Percentiles rank a stretch among this genome's conserved stretches.
Evolutionary conservation across 306 rosid genomes (phyloP).

Genomic region (Begonia loranthoides): DNA sequence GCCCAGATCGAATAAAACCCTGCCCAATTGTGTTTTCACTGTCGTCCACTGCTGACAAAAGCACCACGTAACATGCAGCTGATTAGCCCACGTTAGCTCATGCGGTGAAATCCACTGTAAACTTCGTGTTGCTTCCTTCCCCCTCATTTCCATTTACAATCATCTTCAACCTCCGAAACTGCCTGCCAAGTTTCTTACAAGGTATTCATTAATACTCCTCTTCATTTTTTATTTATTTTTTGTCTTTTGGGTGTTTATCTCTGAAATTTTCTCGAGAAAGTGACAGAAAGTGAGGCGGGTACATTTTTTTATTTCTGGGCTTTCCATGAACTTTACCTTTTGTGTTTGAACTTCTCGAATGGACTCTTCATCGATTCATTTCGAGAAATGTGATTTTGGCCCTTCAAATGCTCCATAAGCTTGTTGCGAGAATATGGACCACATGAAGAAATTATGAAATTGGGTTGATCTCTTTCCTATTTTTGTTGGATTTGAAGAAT

Average conservation of each 20-base stretch:
- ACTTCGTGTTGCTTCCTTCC: too few relatives aligned
- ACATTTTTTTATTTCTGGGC: too few relatives aligned
- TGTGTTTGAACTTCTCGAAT: neutral
- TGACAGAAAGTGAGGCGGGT: neutral
- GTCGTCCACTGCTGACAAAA: too few relatives aligned
- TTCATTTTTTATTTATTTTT: neutral
- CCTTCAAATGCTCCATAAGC: neutral
- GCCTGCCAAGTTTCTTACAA: neutral
- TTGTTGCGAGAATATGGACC: neutral
- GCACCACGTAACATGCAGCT: too few relatives aligned
- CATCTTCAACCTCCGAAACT: too few relatives aligned
- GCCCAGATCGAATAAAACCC: too few relatives aligned
- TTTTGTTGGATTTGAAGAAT: neutral
- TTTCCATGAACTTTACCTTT: too few relatives aligned
- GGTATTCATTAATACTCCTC: neutral
- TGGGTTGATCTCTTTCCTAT: neutral
- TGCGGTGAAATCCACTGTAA: too few relatives aligned
- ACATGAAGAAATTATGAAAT: neutral
- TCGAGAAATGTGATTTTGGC: slow-evolving; percentile 2
- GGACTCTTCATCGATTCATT: slow-evolving; percentile 1
- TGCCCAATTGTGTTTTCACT: too few relatives aligned
- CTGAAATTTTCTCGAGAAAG: neutral
- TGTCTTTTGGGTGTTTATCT: neutral
- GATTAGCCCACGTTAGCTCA: too few relatives aligned
- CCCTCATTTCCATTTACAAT: too few relatives aligned